Base-by-base conservation (phyloP, 202 grass and related monocot species). In the Alloteropsis angusta region DNA sequence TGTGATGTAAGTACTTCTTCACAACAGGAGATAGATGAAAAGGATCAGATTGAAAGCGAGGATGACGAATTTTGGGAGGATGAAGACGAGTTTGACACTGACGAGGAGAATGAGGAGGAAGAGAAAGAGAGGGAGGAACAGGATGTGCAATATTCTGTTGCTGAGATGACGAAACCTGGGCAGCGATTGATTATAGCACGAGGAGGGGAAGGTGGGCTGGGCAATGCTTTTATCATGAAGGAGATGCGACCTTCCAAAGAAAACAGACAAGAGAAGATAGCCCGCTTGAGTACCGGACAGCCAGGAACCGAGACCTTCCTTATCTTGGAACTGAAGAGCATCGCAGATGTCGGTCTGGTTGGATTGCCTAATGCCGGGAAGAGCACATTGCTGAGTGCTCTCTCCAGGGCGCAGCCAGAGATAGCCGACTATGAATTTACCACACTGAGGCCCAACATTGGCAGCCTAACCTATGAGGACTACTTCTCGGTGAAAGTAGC, bases 401-500 rank as follows among this genome's bases (percentile, higher is more conserved):
- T 98, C 37, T 98, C 96, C 41, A 93, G 73, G 72, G 92, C 96
- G 59, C 84, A 77, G 21, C 92, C 95, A 4, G 75, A 87, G 64
- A 91, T 95, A 14, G 92, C 87, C 5, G 79, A 95, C 76, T 98
- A 98, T 50, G 95, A 90, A 65, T 98, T 98, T 79, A 98, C 92
- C 69, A 98, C 92, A 39, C 79, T 93, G 9, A 90, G 91, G 56
- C 96, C 96, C 19, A 98, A 93, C 55, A 93, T 98, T 55, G 92
- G 96, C 60, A 95, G 93, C 83, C 48, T 98, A 35, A 90, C 84
- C 52, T 98, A 87, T 2, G 88, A 93, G 23, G 90, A 95, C 74
- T 87, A 84, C 82, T 93, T 93, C 75, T 88, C 87, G 11, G 87
- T 93, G 28, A 95, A 95, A 86, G 87, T 98, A 64, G 92, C 95